Conservation (phyloP, 2,329 filamentous ascomycete species). For the Alternaria conjuncta region DNA sequence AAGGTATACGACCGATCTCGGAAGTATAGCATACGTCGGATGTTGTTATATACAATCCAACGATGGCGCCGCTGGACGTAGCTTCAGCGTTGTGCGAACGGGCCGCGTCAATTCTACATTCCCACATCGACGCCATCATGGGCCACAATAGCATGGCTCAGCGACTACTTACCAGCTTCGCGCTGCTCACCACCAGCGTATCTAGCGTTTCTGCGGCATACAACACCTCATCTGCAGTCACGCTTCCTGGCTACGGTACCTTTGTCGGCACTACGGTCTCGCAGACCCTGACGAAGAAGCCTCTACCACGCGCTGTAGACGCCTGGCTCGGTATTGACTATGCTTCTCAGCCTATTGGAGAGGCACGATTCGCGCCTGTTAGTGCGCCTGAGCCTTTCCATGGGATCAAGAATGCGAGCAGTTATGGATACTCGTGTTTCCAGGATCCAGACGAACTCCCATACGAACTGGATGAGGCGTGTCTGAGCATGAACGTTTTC, state of each 20-base stretch:
- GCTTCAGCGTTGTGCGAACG: neutral
- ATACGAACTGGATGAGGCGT: conserved; percentile 30
- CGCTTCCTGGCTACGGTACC: conserved; percentile 47
- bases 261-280: conserved; percentile 48
- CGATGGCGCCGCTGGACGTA: neutral
- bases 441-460: conserved; percentile 50
- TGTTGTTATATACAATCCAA: neutral
- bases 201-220: neutral
- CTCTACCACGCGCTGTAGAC: conserved; percentile 47
- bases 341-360: conserved; percentile 46
- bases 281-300: conserved; percentile 44
- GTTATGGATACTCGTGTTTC: conserved; percentile 51
- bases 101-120: neutral
- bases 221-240: conserved; percentile 8
- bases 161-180: conserved; percentile 2
- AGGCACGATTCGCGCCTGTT: conserved; percentile 49
- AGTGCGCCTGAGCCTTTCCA: conserved; percentile 48
- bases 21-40: neutral
- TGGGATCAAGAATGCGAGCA: conserved; percentile 46
- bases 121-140: conserved; percentile 7
- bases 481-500: conserved; percentile 38
- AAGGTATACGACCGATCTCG: conserved; percentile 5
- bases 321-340: conserved; percentile 59
- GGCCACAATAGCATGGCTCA: neutral
- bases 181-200: neutral